A percentile compares a stretch with the other conserved stretches of the same genome.
Conservation (phyloP, 1,284 basidiomycete species). For the Boletus sp. region DNA sequence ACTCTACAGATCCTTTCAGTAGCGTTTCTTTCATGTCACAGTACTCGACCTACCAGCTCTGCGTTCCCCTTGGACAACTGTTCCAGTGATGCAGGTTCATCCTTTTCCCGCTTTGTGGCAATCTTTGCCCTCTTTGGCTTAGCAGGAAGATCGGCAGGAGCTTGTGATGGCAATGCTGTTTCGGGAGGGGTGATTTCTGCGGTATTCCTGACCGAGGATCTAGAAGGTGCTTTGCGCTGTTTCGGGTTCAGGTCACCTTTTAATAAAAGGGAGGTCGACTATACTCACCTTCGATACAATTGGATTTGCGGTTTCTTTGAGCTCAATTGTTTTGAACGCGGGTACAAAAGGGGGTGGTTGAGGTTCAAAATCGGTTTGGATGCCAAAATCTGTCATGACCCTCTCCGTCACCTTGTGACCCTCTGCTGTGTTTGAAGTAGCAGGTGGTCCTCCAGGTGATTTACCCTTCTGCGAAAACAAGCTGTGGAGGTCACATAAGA, state of each 20-base stretch:
- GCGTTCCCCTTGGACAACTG: constrained; percentile 1
- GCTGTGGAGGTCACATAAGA: constrained; percentile 30
- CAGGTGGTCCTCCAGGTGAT: not conserved
- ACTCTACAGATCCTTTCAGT: constrained; percentile 15
- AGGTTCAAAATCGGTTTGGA: constrained; percentile 28
- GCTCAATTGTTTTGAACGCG: constrained; percentile 13
- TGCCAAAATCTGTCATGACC: constrained; percentile 21
- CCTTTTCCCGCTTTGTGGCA: constrained; percentile 26
- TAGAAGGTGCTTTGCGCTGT: constrained; percentile 31
- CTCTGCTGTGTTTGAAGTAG: not conserved
- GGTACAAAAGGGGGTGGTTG: constrained; percentile 4
- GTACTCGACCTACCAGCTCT: constrained; percentile 19
- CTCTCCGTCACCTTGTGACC: constrained; percentile 8
- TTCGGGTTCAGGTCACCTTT: constrained; percentile 6
- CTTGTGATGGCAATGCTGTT: constrained; percentile 12
- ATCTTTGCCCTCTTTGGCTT: constrained; percentile 32
- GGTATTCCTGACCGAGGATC: constrained; percentile 16
- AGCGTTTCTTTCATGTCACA: not conserved
- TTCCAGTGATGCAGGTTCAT: constrained; percentile 20
- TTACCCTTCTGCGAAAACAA: constrained; percentile 11
- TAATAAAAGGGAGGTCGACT: not conserved
- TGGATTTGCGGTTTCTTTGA: constrained; percentile 19
- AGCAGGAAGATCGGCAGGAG: constrained; percentile 23
- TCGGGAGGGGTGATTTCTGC: constrained; percentile 17
- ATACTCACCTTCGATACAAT: constrained; percentile 19